Evolutionary conservation across 2,329 filamentous ascomycete genomes (phyloP).

Genomic region (Xylaria sp.): DNA sequence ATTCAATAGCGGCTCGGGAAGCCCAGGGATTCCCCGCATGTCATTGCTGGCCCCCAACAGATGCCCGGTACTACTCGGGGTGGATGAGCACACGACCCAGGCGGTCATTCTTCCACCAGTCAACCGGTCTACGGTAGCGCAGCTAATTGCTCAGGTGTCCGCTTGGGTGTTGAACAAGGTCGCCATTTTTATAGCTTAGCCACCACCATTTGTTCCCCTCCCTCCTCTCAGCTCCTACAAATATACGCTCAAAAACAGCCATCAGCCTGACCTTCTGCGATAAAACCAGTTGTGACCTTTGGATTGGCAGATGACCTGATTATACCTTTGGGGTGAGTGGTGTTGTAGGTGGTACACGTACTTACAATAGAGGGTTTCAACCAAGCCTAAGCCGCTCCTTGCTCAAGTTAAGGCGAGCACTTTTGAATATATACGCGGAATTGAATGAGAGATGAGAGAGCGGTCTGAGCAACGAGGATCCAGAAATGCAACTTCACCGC

Average conservation of each 20-base stretch:
- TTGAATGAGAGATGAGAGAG: slow-evolving; percentile 2
- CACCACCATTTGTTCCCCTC: background rate
- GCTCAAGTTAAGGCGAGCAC: background rate
- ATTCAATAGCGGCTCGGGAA: background rate
- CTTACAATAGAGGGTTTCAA: background rate
- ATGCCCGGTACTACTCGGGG: background rate
- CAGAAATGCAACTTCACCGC: slow-evolving; percentile 8
- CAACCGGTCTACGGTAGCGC: slow-evolving; percentile 10
- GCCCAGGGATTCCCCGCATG: slow-evolving; percentile 28
- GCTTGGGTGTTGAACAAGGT: slow-evolving; percentile 14
- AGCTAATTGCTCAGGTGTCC: slow-evolving; percentile 13
- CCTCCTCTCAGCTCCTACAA: background rate
- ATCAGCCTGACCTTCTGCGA: background rate
- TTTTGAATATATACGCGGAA: background rate
- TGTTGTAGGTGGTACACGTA: background rate
- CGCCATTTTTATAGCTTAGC: background rate
- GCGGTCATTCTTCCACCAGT: slow-evolving; percentile 19
- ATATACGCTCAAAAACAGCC: background rate
- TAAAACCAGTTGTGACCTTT: background rate
- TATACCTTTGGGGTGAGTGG: background rate
- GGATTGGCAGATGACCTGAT: background rate
- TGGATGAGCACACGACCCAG: background rate
- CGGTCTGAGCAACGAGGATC: background rate
- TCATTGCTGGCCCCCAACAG: background rate
- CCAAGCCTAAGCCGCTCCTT: background rate